phyloP scores from a whole-genome alignment of 1,284 basidiomycete species.

The Ustilago nuda region DNA sequence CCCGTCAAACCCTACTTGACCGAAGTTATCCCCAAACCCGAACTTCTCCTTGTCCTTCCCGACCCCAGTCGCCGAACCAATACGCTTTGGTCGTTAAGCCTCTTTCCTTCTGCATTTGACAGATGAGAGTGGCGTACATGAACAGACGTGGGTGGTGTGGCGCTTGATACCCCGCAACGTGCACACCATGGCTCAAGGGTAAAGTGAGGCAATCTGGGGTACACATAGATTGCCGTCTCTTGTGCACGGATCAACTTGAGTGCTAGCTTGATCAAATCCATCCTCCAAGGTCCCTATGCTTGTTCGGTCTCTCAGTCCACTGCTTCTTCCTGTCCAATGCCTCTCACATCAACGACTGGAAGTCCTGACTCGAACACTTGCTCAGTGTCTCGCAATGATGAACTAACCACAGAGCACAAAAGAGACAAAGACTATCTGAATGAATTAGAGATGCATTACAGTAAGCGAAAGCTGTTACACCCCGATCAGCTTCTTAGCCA shows the following conservation, averaged over 20 bases:
- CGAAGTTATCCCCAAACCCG: slow-evolving; percentile 8
- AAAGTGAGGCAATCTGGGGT: slow-evolving; percentile 3
- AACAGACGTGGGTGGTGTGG: not conserved
- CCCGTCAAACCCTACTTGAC: slow-evolving; percentile 28
- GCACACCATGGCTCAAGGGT: slow-evolving; percentile 1
- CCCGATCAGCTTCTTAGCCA: slow-evolving; percentile 49
- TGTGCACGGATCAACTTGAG: not conserved
- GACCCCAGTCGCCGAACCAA: not conserved
- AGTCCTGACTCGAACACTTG: not conserved
- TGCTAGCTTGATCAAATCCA: too few relatives aligned
- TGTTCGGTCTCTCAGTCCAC: too few relatives aligned
- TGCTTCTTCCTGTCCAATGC: not conserved
- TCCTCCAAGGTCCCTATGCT: too few relatives aligned
- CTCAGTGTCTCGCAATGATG: not conserved
- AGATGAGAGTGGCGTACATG: not conserved
- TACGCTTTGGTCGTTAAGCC: not conserved
- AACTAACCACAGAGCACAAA: not conserved
- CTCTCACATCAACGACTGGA: not conserved
- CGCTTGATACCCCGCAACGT: slow-evolving; percentile 2
- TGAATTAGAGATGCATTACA: not conserved
- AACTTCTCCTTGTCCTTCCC: not conserved
- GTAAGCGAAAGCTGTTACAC: slow-evolving; percentile 11
- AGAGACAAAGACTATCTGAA: not conserved
- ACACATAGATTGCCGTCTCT: not conserved
- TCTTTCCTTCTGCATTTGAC: not conserved